These are phyloP conservation scores for Solanum paucissectum DNA, from an alignment of 257 asterid genomes.

Conservation along the genomic window DNA sequence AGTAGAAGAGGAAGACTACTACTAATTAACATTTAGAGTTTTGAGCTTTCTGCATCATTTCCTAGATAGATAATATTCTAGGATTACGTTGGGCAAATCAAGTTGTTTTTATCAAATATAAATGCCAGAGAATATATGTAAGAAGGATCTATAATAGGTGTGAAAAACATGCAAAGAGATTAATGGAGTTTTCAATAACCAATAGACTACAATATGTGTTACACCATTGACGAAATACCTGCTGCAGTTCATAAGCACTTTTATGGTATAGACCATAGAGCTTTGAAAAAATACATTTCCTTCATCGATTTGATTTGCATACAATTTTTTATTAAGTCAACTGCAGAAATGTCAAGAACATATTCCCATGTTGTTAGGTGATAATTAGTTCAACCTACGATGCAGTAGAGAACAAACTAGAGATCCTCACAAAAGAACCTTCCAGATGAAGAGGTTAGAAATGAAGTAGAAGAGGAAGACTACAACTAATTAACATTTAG, in stretches of 20 bases:
- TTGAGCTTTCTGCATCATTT: background rate
- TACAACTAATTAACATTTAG: background rate
- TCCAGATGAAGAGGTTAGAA: background rate
- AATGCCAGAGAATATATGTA: background rate
- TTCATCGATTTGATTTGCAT: conserved; percentile 77
- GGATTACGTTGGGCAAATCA: background rate
- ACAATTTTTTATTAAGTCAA: background rate
- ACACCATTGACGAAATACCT: conserved; percentile 23
- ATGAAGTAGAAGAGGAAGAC: background rate
- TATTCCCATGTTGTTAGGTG: background rate
- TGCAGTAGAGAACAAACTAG: background rate
- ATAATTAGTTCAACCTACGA: background rate
- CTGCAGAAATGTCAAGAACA: too few relatives aligned
- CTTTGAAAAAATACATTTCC: conserved; percentile 48
- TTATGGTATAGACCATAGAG: conserved; percentile 55
- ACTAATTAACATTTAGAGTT: background rate
- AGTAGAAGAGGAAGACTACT: too few relatives aligned
- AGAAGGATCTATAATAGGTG: background rate
- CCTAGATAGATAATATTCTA: background rate
- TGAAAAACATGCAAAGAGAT: background rate
- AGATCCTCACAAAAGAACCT: background rate
- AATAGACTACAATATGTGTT: background rate
- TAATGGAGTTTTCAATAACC: background rate
- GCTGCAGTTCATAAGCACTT: conserved; percentile 54
- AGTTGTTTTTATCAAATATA: background rate